Evolutionary conservation across 2,329 filamentous ascomycete species (phyloP), one percentile per base, ranked within the genome.

Genomic region (Ophiostoma novo-ulmi): DNA sequence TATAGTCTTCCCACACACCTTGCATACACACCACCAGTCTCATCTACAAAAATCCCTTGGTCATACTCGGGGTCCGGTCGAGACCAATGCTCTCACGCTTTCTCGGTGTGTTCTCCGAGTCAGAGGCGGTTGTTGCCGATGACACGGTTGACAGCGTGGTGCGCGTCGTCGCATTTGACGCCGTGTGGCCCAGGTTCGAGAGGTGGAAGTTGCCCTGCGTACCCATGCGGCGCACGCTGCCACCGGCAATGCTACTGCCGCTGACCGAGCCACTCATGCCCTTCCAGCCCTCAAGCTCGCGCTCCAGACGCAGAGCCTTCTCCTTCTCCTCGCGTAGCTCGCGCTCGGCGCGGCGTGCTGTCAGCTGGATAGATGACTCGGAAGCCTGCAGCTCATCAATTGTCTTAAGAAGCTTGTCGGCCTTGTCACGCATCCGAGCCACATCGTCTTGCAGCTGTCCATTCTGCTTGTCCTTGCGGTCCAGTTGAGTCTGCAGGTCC

Each of bases 321-420:
- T 98, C 95, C 73, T 87, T 88, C 80, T 97, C 94, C 79, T 97
- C 93, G 7, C 93, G 87, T 20, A 97, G 85, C 77, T 98, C 94
- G 63, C 94, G 88, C 79, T 99, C 94, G 20, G 93, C 93, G 63
- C 94, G 89, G 71, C 94, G 91, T 36, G 92, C 90, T 36, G 89
- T 85, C 61, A 98, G 85, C 79, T 97, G 93, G 66, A 89, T 90
- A 13, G 88, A 84, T 31, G 91, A 93, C 80, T 98, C 94, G 17
- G 89, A 91, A 17, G 91, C 89, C 79, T 99, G 94, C 44, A 99
- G 87, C 78, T 98, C 94, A 78, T 98, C 94, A 75, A 99, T 97
- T 1, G 92, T 93, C 77, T 89, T 86, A 68, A 99, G 89, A 5
- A 98, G 88, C 78, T 93, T 93, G 74, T 95, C 92, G 73, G 93